phyloP scores from a whole-genome alignment of 257 asterid genomes.

The Fraxinus anomala region DNA sequence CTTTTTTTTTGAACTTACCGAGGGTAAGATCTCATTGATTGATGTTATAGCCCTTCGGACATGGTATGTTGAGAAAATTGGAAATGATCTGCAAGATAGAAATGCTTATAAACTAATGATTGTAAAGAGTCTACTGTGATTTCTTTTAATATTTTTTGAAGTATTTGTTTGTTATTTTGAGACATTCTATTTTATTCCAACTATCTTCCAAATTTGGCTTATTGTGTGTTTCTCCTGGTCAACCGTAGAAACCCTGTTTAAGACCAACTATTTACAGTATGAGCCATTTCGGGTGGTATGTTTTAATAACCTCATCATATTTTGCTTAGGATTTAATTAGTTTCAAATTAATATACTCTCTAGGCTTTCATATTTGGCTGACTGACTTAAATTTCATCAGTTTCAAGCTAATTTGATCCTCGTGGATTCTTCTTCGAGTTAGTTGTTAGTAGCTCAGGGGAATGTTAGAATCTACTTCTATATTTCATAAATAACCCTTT shows the following conservation, averaged over 20 bases:
- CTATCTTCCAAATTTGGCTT: neutral
- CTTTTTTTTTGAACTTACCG: neutral
- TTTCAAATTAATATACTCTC: constrained; percentile 11
- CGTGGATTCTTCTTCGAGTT: constrained; percentile 18
- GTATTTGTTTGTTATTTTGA: neutral
- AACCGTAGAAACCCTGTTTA: constrained; percentile 12
- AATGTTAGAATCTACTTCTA: constrained; percentile 10
- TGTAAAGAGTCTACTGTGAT: neutral
- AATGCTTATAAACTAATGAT: neutral
- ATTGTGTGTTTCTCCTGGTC: neutral
- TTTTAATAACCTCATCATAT: neutral
- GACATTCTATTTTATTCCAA: neutral
- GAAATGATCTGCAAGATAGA: neutral
- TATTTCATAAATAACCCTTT: neutral
- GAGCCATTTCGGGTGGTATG: neutral
- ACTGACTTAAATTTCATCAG: constrained; percentile 3
- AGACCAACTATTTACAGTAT: constrained; percentile 1
- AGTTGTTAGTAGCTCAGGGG: constrained; percentile 14
- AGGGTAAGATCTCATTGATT: neutral
- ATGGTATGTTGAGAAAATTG: neutral
- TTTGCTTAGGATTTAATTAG: neutral
- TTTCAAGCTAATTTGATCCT: constrained; percentile 8
- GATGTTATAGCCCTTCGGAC: neutral
- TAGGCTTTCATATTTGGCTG: neutral
- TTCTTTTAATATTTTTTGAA: neutral